These are phyloP conservation scores for Diplocarpon mali DNA, from an alignment of 2,329 filamentous ascomycete genomes.

Conservation along the genomic window DNA sequence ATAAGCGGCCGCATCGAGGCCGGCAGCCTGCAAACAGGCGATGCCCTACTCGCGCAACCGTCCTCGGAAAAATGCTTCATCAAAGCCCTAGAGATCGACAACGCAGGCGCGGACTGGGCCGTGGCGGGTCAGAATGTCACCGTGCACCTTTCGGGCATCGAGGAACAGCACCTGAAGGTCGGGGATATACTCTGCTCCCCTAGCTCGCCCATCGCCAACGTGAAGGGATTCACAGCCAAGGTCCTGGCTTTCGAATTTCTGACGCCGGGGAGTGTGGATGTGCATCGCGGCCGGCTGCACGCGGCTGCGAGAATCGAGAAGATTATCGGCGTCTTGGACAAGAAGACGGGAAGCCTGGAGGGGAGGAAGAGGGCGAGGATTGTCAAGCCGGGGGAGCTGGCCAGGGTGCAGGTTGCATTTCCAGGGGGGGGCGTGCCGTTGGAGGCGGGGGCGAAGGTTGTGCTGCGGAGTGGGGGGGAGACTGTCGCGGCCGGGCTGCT, in stretches of 20 bases:
- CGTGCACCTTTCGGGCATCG: conserved; percentile 76
- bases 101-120: conserved; percentile 69
- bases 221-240: conserved; percentile 69
- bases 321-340: conserved; percentile 67
- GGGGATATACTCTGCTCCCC: conserved; percentile 80
- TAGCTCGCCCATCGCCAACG: conserved; percentile 53
- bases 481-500: conserved; percentile 83
- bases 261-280: conserved; percentile 78
- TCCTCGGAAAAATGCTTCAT: conserved; percentile 70
- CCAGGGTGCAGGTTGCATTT: conserved; percentile 65
- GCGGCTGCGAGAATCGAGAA: conserved; percentile 62
- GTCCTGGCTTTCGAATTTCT: conserved; percentile 83
- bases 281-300: conserved; percentile 78
- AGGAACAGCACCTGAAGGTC: conserved; percentile 67
- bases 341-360: conserved; percentile 33
- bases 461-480: conserved; percentile 67
- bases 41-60: conserved; percentile 68
- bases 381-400: conserved; percentile 68
- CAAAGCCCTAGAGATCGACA: conserved; percentile 70
- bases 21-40: conserved; percentile 75
- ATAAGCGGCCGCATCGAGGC: conserved; percentile 78
- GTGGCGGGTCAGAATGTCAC: conserved; percentile 84
- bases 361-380: conserved; percentile 79
- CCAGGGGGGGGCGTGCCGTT: conserved; percentile 68
- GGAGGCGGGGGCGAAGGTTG: conserved; percentile 68